These are phyloP conservation scores for Clathrus columnatus DNA, from an alignment of 768 basidiomycete genomes.

Conservation along the genomic window DNA sequence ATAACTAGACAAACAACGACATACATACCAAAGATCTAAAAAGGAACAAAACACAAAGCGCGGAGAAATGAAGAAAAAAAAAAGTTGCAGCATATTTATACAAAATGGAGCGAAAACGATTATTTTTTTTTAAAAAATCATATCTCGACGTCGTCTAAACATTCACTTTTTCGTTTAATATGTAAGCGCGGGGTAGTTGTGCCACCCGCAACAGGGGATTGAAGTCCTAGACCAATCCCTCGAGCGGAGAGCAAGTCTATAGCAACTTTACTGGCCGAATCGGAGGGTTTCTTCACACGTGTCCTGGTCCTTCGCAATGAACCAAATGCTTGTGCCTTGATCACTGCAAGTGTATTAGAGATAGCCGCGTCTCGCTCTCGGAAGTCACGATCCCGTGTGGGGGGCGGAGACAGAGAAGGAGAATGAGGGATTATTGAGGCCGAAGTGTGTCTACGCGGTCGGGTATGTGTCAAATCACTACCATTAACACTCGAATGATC, in stretches of 20 bases:
- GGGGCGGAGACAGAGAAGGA: slow-evolving; percentile 32
- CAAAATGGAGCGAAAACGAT: too few relatives aligned
- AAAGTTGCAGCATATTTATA: neutral
- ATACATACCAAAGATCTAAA: neutral
- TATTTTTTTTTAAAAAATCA: too few relatives aligned
- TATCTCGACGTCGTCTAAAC: slow-evolving; percentile 43
- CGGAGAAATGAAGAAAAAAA: neutral
- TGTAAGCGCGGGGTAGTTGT: slow-evolving; percentile 17
- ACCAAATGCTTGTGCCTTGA: slow-evolving; percentile 86
- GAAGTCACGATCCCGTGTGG: slow-evolving; percentile 25
- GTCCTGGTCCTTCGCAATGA: slow-evolving; percentile 72
- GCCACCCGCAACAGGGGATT: neutral
- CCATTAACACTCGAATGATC: neutral
- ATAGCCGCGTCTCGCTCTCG: slow-evolving; percentile 30
- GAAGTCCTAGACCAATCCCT: slow-evolving; percentile 51
- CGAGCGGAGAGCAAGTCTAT: slow-evolving; percentile 76
- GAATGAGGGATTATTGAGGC: slow-evolving; percentile 33
- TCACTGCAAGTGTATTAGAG: slow-evolving; percentile 79
- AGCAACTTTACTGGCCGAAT: slow-evolving; percentile 59
- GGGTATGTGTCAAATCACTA: neutral
- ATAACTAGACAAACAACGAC: neutral
- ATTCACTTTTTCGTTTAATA: slow-evolving; percentile 44
- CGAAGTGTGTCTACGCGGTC: slow-evolving; percentile 4
- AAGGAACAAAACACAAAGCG: neutral
- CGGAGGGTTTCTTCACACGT: slow-evolving; percentile 62